Evolutionary conservation across 2,329 filamentous ascomycete species (phyloP), one percentile per base, ranked within the genome.

Genomic region (Oidium heveae): DNA sequence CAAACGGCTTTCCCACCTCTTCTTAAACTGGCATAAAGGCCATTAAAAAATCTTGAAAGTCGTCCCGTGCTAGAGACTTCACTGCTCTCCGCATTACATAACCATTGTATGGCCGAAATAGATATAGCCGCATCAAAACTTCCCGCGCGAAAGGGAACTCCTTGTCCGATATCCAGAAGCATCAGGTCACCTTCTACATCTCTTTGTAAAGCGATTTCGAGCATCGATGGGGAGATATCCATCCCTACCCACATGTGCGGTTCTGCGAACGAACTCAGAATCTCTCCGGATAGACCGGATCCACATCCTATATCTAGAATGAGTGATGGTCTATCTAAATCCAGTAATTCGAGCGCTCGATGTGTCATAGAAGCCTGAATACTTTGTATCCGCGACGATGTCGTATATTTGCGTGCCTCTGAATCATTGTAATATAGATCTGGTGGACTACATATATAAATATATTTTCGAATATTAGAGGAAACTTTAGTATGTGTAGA

Each of bases 271-370:
- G 79, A 72, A 13, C 86, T 87, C 49, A 98, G 77, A 56, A 96
- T 95, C 67, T 95, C 88, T 65, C 91, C 91, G 0, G 86, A 94
- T 22, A 98, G 79, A 15, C 91, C 91, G 61, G 85, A 93, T 63
- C 91, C 91, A 68, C 91, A 96, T 66, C 91, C 91, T n/a, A 96
- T 72, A 66, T 98, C 91, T 65, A 98, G 85, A 65, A 98, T 88
- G 54, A 96, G 70, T 6, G 86, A 94, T 4, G 91, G 85, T 0
- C 73, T 70, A 46, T 74, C 70, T 47, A 98, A 81, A 65, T 86
- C 76, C 62, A 98, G 86, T 16, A 98, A 84, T 65, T 91, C 82
- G 59, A 98, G 84, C 36, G 91, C 91, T 55, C 91, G 84, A 61
- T 86, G 76, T 32, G 91, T 94, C 91, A 98, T 98, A 58, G 80